Conservation (phyloP, 495 filamentous ascomycete genomes). For the Penicillium steckii region DNA sequence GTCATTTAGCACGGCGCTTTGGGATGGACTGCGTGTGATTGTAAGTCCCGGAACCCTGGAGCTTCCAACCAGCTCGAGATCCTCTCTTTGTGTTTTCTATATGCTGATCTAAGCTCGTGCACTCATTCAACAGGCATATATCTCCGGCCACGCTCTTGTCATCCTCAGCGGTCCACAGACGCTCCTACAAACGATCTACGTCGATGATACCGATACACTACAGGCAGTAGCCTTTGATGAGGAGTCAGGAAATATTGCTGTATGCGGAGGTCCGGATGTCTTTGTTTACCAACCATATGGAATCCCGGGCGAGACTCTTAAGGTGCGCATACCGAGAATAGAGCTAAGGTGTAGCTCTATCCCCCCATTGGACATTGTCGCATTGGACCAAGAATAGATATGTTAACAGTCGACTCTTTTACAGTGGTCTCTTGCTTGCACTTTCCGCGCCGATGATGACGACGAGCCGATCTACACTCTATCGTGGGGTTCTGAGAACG, state of each 20-base stretch:
- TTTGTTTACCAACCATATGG: slow-evolving; percentile 80
- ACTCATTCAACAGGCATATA: slow-evolving; percentile 65
- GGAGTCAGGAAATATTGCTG: slow-evolving; percentile 79
- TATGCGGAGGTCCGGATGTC: slow-evolving; percentile 60
- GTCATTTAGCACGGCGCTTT: slow-evolving; percentile 81
- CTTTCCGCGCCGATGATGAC: slow-evolving; percentile 40
- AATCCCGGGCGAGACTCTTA: slow-evolving; percentile 60
- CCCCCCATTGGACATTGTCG: neutral
- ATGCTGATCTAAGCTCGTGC: slow-evolving; percentile 17
- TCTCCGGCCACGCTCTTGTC: slow-evolving; percentile 82
- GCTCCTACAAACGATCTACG: slow-evolving; percentile 87
- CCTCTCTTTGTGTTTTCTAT: neutral
- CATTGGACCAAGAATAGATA: neutral
- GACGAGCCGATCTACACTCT: slow-evolving; percentile 57
- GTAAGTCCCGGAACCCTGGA: slow-evolving; percentile 46
- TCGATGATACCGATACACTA: slow-evolving; percentile 69
- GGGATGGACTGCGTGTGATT: slow-evolving; percentile 77
- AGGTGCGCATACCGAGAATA: slow-evolving; percentile 29
- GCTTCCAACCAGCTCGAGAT: slow-evolving; percentile 4
- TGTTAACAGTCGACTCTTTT: slow-evolving; percentile 10
- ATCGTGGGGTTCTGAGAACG: slow-evolving; percentile 82
- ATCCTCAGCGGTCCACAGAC: slow-evolving; percentile 73
- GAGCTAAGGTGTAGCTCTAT: neutral
- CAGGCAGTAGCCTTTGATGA: slow-evolving; percentile 78
- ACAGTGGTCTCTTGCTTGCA: slow-evolving; percentile 55